Conservation (phyloP, 129 eudicot species). For the Centaurea solstitialis region DNA sequence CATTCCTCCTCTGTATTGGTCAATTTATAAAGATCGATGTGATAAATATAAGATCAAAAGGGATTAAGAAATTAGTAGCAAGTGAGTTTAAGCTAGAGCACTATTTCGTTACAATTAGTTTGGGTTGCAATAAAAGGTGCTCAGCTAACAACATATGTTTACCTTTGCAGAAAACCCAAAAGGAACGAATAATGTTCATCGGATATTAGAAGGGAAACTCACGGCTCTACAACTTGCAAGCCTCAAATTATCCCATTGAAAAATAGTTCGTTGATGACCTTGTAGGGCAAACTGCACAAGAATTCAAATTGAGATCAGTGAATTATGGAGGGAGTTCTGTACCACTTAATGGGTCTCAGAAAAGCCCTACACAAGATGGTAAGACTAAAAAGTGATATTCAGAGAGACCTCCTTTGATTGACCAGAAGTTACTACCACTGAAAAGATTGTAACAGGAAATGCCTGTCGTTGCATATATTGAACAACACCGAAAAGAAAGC, state of each 20-base stretch:
- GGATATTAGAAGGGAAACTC: not conserved
- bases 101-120: not conserved
- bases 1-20: not conserved
- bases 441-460: not conserved
- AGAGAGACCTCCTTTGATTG: not conserved
- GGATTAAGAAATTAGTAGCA: not conserved
- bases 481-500: not conserved
- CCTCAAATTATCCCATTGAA: slow-evolving; percentile 25
- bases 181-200: not conserved
- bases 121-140: not conserved
- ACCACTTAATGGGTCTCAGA: not conserved
- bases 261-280: slow-evolving; percentile 34
- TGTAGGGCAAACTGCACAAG: not conserved
- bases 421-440: not conserved
- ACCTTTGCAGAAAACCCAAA: slow-evolving; percentile 30
- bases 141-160: slow-evolving; percentile 24
- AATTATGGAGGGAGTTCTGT: not conserved
- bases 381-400: not conserved
- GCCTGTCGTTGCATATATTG: not conserved
- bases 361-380: not conserved
- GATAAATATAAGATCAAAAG: not conserved
- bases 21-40: not conserved
- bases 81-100: not conserved
- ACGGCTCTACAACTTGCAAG: not conserved
- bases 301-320: not conserved